Conservation (phyloP, 2,329 filamentous ascomycete species). For the Arthrobotrys sphaeroides region DNA sequence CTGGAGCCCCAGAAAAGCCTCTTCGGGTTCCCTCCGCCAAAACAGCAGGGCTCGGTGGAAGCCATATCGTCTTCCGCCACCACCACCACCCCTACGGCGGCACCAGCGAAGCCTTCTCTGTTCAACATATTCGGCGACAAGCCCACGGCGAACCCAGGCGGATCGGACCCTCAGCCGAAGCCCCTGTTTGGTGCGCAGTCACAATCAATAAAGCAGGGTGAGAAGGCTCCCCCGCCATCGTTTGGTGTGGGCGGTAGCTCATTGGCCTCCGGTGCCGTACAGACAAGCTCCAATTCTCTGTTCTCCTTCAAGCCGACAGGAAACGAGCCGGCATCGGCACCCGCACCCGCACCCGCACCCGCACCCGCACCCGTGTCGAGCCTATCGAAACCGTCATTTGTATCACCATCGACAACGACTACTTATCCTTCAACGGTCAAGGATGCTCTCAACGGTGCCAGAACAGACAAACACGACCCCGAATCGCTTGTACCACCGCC, state of each 20-base stretch:
- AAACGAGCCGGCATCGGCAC: no score
- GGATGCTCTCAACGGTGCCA: background rate
- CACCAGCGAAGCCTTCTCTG: slow-evolving; percentile 9
- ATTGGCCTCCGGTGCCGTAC: background rate
- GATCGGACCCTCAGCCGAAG: background rate
- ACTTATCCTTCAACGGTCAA: background rate
- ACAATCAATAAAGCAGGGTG: background rate
- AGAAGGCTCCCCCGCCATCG: background rate
- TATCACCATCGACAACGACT: background rate
- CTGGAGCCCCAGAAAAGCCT: background rate
- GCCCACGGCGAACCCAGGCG: background rate
- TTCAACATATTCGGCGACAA: slow-evolving; percentile 28
- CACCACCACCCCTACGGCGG: slow-evolving; percentile 34
- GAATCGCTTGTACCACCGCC: slow-evolving; percentile 27
- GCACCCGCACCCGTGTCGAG: background rate
- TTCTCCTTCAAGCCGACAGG: slow-evolving; percentile 11
- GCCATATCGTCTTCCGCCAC: background rate
- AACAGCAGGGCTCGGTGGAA: background rate
- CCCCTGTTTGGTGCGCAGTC: slow-evolving; percentile 18
- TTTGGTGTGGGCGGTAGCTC: background rate
- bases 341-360: no score
- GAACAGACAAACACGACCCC: slow-evolving; percentile 11
- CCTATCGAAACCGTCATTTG: slow-evolving; percentile 6
- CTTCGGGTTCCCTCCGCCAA: slow-evolving; percentile 24
- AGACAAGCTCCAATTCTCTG: background rate